phyloP scores from a whole-genome alignment of 139 green algal genomes.

The Ettlia oleoabundans region DNA sequence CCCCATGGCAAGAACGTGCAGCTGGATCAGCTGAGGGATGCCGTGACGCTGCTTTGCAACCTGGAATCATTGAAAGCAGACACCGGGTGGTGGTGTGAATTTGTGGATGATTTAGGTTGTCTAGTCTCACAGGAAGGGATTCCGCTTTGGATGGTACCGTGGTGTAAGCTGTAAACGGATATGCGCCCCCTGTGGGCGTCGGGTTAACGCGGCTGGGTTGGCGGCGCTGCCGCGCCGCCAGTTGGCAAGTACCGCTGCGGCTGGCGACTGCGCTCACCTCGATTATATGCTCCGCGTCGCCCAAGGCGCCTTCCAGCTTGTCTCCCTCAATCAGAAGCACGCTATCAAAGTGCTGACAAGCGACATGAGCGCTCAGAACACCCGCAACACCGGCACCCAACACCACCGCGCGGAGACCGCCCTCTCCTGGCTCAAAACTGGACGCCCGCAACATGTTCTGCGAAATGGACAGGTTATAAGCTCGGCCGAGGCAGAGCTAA shows the following conservation, averaged over 20 bases:
- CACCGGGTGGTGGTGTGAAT: not conserved
- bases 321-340: slow-evolving; percentile 29
- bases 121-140: too few species aligned
- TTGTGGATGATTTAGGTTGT: too few species aligned
- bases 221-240: too few species aligned
- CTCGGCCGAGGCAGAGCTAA: too few species aligned
- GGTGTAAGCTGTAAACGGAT: not conserved
- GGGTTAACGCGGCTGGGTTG: not conserved
- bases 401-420: not conserved
- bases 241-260: not conserved
- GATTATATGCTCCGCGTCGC: slow-evolving; percentile 2
- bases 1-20: slow-evolving; percentile 27
- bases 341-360: not conserved
- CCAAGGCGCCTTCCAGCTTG: not conserved
- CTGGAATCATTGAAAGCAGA: not conserved
- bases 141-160: too few species aligned
- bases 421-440: too few species aligned
- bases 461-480: too few species aligned
- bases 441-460: too few species aligned
- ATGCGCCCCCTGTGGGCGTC: not conserved
- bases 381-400: slow-evolving; percentile 30
- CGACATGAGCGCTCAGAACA: slow-evolving; percentile 5
- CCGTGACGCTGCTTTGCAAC: not conserved
- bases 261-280: not conserved
- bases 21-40: slow-evolving; percentile 33